Evolutionary conservation across 2,329 filamentous ascomycete species (phyloP).

Genomic region (Colletotrichum musae): DNA sequence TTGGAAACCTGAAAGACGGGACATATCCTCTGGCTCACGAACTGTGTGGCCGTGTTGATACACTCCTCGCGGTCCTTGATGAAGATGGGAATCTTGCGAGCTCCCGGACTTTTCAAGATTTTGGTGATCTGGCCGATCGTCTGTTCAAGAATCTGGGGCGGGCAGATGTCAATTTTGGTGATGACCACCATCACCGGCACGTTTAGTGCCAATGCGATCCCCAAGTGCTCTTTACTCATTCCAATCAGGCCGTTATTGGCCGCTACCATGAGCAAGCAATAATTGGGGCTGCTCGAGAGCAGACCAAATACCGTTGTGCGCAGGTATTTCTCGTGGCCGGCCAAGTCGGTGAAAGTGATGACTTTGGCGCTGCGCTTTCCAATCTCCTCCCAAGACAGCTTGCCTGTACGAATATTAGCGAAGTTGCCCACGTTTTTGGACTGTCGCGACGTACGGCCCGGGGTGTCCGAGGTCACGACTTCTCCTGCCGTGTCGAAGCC

Average conservation of each 20-base stretch:
- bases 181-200: conserved; percentile 98
- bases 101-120: conserved; percentile 94
- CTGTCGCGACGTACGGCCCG: conserved; percentile 75
- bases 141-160: conserved; percentile 93
- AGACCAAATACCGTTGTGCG: conserved; percentile 97
- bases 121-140: conserved; percentile 92
- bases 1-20: conserved; percentile 99
- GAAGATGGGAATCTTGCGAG: conserved; percentile 95
- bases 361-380: conserved; percentile 96
- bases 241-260: conserved; percentile 97
- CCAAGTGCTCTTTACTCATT: conserved; percentile 98
- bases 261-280: conserved; percentile 97
- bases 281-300: conserved; percentile 94
- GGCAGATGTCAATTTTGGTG: conserved; percentile 98
- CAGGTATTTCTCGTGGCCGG: conserved; percentile 95
- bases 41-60: conserved; percentile 95
- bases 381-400: conserved; percentile 96
- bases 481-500: conserved; percentile 92
- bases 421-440: no score
- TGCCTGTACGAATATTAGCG: conserved; percentile 54
- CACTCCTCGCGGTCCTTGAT: conserved; percentile 93
- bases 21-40: conserved; percentile 94
- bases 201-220: conserved; percentile 93
- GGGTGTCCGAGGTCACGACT: conserved; percentile 84
- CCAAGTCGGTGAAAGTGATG: conserved; percentile 95